phyloP scores from a whole-genome alignment of 495 filamentous ascomycete genomes.

The Clavariopsis aquatica region DNA sequence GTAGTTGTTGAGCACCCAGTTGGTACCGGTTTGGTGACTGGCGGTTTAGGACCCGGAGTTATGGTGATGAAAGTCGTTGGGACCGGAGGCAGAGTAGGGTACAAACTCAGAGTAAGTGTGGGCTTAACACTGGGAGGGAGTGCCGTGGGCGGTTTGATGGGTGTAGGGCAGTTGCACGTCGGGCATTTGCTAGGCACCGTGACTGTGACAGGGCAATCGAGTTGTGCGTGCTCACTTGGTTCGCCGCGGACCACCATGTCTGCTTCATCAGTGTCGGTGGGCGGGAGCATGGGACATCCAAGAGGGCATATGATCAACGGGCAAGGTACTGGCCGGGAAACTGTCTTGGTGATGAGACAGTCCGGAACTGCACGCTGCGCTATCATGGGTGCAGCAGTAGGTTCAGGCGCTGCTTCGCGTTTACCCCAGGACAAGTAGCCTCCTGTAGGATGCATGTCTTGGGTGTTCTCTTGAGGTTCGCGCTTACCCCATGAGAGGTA shows the following conservation, averaged over 20 bases:
- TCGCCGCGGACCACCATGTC: neutral
- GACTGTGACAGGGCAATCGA: slow-evolving; percentile 20
- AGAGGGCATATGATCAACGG: slow-evolving; percentile 17
- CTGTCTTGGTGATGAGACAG: slow-evolving; percentile 14
- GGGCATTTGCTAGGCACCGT: slow-evolving; percentile 19
- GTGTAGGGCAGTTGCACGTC: slow-evolving; percentile 3
- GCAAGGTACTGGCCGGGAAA: slow-evolving; percentile 8
- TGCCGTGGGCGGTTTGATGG: slow-evolving; percentile 3
- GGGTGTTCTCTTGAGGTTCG: slow-evolving; percentile 13
- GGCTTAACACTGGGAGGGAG: slow-evolving; percentile 2
- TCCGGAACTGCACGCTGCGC: neutral
- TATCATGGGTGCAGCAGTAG: slow-evolving; percentile 14
- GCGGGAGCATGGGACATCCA: neutral
- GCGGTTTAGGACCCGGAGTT: neutral
- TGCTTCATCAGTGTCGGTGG: neutral
- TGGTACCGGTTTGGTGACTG: neutral
- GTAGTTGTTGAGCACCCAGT: slow-evolving; percentile 8
- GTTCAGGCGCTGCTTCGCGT: slow-evolving; percentile 14
- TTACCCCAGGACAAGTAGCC: slow-evolving; percentile 20
- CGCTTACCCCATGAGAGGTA: slow-evolving; percentile 22
- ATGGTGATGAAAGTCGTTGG: neutral
- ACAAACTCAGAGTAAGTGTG: neutral
- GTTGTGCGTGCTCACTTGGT: neutral
- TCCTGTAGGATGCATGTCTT: neutral
- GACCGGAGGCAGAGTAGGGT: neutral